A percentile compares a stretch with the other conserved stretches of the same genome.
phyloP scores from a whole-genome alignment of 108 stramenopile species.

The Discostella stelligeroides region DNA sequence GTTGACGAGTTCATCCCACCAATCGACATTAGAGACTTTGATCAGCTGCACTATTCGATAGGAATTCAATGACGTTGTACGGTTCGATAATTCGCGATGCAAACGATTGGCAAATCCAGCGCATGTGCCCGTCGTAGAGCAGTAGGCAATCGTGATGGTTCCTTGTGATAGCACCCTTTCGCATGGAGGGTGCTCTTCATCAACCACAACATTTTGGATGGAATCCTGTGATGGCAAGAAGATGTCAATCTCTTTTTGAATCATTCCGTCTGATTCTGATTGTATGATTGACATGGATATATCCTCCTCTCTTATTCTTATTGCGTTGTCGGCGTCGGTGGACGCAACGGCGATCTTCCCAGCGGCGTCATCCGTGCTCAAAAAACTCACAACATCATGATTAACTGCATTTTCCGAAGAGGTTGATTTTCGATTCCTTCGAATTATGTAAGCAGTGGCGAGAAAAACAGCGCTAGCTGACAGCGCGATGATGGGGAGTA shows the following conservation, averaged over 20 bases:
- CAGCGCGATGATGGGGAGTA: background rate
- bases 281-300: too few relatives aligned
- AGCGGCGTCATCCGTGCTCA: too few relatives aligned
- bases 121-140: slow-evolving; percentile 82
- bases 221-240: too few relatives aligned
- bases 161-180: slow-evolving; percentile 4
- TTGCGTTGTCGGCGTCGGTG: background rate
- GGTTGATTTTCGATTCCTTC: background rate
- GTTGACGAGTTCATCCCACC: slow-evolving; percentile 93
- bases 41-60: slow-evolving; percentile 23
- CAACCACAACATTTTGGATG: too few relatives aligned
- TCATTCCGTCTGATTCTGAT: background rate
- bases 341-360: background rate
- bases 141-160: slow-evolving; percentile 80
- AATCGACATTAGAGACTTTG: slow-evolving; percentile 75
- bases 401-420: too few relatives aligned
- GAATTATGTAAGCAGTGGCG: background rate
- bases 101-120: slow-evolving; percentile 54
- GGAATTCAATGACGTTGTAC: background rate
- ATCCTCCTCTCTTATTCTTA: too few relatives aligned
- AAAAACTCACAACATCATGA: too few relatives aligned
- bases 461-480: background rate
- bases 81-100: background rate
- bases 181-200: too few relatives aligned
- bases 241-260: slow-evolving; percentile 17